Evolutionary conservation across 2,329 filamentous ascomycete genomes (phyloP).

Genomic region (Fusarium gaditjirri): DNA sequence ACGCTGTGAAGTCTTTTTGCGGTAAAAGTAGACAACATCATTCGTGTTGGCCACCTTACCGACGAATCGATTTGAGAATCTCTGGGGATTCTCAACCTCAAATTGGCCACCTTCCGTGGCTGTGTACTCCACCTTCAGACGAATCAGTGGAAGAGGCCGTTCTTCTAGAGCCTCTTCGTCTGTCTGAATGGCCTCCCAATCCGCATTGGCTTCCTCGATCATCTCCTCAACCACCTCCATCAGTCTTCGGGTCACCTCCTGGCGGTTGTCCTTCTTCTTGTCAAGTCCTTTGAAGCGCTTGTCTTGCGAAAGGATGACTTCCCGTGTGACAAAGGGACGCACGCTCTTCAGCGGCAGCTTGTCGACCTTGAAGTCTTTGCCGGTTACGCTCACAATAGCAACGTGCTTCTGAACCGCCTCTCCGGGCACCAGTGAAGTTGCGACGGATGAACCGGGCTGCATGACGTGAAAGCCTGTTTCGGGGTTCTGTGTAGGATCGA

Average conservation of each 20-base stretch:
- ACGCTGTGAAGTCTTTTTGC: slow-evolving; percentile 77
- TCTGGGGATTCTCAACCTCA: slow-evolving; percentile 93
- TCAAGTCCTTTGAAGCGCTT: slow-evolving; percentile 81
- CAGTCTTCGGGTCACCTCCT: slow-evolving; percentile 80
- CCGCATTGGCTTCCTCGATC: slow-evolving; percentile 83
- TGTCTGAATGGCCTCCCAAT: slow-evolving; percentile 84
- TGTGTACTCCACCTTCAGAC: slow-evolving; percentile 90
- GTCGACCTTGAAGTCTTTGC: slow-evolving; percentile 82
- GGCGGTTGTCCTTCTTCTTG: slow-evolving; percentile 83
- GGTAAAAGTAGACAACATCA: slow-evolving; percentile 92
- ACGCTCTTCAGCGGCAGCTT: slow-evolving; percentile 88
- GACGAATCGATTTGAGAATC: slow-evolving; percentile 92
- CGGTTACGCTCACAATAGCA: slow-evolving; percentile 84
- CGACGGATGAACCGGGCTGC: slow-evolving; percentile 96
- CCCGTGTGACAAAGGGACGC: slow-evolving; percentile 87
- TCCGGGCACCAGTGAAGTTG: slow-evolving; percentile 88
- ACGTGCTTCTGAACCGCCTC: slow-evolving; percentile 94
- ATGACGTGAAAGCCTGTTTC: slow-evolving; percentile 95
- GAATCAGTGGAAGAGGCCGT: slow-evolving; percentile 82
- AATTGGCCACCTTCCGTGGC: slow-evolving; percentile 86
- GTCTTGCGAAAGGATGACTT: slow-evolving; percentile 81
- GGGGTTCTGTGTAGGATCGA: slow-evolving; percentile 83
- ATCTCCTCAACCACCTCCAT: slow-evolving; percentile 84
- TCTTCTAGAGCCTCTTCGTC: slow-evolving; percentile 68
- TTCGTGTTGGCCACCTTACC: slow-evolving; percentile 93